A percentile compares a stretch with the other conserved stretches of the same genome.
Conservation (phyloP, 2,329 filamentous ascomycete species). For the Penicillium sp. region DNA sequence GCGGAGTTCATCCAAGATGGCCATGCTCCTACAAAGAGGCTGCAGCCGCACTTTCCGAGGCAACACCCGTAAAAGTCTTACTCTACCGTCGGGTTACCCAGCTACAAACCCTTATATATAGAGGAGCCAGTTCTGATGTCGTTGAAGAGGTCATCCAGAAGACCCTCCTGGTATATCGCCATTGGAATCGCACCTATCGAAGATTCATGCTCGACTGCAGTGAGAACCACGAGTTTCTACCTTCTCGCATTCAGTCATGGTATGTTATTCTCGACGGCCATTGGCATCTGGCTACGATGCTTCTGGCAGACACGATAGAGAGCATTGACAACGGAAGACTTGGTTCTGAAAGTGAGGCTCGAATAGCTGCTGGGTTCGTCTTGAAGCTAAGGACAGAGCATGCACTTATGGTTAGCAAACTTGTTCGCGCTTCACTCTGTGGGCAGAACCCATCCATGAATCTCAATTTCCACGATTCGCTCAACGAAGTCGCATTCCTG, state of each 20-base stretch:
- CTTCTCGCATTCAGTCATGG: slow-evolving; percentile 56
- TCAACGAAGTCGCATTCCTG: slow-evolving; percentile 54
- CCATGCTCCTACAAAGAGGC: slow-evolving; percentile 55
- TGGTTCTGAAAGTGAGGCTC: slow-evolving; percentile 21
- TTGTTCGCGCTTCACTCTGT: slow-evolving; percentile 49
- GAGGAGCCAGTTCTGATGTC: slow-evolving; percentile 31
- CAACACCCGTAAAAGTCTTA: slow-evolving; percentile 57
- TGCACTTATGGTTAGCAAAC: slow-evolving; percentile 41
- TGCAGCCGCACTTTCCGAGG: slow-evolving; percentile 47
- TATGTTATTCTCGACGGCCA: slow-evolving; percentile 56
- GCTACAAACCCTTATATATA: slow-evolving; percentile 51
- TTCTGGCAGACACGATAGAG: slow-evolving; percentile 54
- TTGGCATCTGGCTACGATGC: slow-evolving; percentile 55
- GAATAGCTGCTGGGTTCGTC: slow-evolving; percentile 32
- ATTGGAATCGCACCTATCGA: slow-evolving; percentile 53
- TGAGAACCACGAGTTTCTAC: slow-evolving; percentile 47
- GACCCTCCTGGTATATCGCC: slow-evolving; percentile 49
- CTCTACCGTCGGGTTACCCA: slow-evolving; percentile 55
- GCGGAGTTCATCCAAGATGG: slow-evolving; percentile 38
- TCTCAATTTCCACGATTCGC: slow-evolving; percentile 51
- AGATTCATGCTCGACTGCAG: slow-evolving; percentile 53
- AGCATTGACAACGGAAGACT: slow-evolving; percentile 42
- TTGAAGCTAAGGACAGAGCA: slow-evolving; percentile 42
- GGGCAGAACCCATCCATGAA: slow-evolving; percentile 24
- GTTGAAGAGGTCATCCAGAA: slow-evolving; percentile 50